Percentiles rank a stretch among this genome's conserved stretches.
Evolutionary conservation across 441 rosid genomes (phyloP).

Genomic region (Populus hybrid): DNA sequence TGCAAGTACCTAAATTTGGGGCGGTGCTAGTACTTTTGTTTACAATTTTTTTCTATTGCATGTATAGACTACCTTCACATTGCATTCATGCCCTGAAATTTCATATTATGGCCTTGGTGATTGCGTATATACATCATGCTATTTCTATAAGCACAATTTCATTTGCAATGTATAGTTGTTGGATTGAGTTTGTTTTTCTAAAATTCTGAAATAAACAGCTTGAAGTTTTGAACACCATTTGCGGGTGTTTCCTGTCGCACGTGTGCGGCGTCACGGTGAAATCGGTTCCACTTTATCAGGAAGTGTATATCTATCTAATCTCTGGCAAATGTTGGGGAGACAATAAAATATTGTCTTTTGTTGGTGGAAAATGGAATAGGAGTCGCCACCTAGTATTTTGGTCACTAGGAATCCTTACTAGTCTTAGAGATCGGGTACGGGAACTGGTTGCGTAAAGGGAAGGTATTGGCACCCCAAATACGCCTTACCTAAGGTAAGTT

Average conservation of each 20-base stretch:
- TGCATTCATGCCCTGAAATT: slow-evolving; percentile 1
- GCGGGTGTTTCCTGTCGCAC: neutral
- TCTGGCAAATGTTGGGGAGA: too few species aligned
- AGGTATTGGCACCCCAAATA: too few species aligned
- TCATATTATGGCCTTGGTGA: neutral
- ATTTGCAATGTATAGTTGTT: neutral
- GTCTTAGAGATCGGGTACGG: too few species aligned
- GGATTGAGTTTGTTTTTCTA: neutral
- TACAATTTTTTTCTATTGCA: neutral
- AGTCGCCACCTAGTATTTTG: too few species aligned
- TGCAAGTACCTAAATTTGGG: neutral
- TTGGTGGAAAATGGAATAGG: too few species aligned
- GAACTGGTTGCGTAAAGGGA: too few species aligned
- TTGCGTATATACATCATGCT: neutral
- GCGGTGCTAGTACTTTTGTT: neutral
- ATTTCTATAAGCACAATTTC: neutral
- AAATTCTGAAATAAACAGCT: neutral
- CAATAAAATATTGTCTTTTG: too few species aligned
- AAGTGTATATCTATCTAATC: too few species aligned
- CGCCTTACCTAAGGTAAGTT: too few species aligned
- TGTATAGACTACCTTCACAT: neutral
- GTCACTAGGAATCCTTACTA: too few species aligned
- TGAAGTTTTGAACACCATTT: neutral
- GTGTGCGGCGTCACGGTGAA: too few species aligned
- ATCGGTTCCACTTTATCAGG: too few species aligned